Base-by-base conservation (phyloP, 202 grass and related monocot species). In the Zoysia matrella region DNA sequence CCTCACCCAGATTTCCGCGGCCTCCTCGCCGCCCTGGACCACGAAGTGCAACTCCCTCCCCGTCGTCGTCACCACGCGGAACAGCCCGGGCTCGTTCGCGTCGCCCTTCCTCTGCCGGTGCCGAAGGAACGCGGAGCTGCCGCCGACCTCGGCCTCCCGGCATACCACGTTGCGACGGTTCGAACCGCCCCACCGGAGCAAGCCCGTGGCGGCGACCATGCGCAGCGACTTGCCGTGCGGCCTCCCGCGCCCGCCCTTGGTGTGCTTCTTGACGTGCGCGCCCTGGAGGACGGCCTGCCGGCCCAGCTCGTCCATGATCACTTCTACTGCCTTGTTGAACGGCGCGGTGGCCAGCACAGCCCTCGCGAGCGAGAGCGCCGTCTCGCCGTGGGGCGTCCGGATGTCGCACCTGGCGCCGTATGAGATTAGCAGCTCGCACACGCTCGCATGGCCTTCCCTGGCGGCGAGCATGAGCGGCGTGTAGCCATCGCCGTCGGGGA, bases 41-140 rank as follows among this genome's bases (percentile, higher is more conserved):
- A 95, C 87, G 73, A 98, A 98, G 82, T 98, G 95, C 76, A 98
- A 76, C 85, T 95, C 95, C 86, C 86, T 93, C 67, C 85, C 93
- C 53, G 85, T 86, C 58, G 85, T 52, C 46, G 92, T 98, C 70
- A 91, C 89, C 54, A 95, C 95, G 52, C 90, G 81, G 88, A 95
- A 98, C 79, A 98, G 74, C 41, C 97, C 97, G 0, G 87, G 81
- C 67, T 95, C 87, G 16, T 88, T 74, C 1, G 83, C 83, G 74
- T 89, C 91, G 2, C 80, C 79, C 68, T 85, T 93, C 57, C 77
- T 69, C 75, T 80, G 80, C 65, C 93, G 62, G 75, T 86, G 84
- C 67, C 85, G 64, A 72, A 85, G 89, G 86, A 99, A 99, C 60
- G 76, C 82, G 8, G 91, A 92, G 85, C 93, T 99, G 16, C 82